A percentile compares a stretch with the other conserved stretches of the same genome.
These are phyloP conservation scores for Hypoxylon sp. DNA, from an alignment of 2,329 filamentous ascomycete species.

Conservation along the genomic window DNA sequence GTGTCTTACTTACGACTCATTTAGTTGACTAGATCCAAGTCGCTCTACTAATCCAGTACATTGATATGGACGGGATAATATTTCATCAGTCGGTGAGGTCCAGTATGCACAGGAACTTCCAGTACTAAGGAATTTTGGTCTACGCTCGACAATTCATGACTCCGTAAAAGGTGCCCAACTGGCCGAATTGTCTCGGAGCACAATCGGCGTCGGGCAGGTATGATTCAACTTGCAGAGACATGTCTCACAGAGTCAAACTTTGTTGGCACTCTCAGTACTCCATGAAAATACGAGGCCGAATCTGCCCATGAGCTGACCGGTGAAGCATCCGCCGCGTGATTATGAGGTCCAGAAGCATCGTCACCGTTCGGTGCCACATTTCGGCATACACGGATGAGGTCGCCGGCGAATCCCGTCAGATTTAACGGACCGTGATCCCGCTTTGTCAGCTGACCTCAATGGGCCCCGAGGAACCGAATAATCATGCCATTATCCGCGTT, in stretches of 20 bases:
- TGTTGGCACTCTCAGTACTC: neutral
- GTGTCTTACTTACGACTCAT: neutral
- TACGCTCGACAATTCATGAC: neutral
- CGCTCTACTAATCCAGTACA: neutral
- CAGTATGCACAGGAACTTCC: neutral
- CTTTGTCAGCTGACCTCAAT: conserved; percentile 35
- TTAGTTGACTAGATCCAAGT: neutral
- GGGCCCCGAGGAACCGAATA: conserved; percentile 29
- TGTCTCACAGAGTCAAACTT: neutral
- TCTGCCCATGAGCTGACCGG: conserved; percentile 11
- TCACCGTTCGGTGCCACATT: conserved; percentile 15
- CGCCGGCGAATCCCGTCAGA: conserved; percentile 39
- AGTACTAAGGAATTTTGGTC: neutral
- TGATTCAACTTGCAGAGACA: conserved; percentile 3
- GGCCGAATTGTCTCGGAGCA: conserved; percentile 1
- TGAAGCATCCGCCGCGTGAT: conserved; percentile 11
- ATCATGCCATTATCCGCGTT: conserved; percentile 38
- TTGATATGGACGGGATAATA: neutral
- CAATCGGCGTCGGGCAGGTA: neutral
- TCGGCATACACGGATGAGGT: conserved; percentile 21
- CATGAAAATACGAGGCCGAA: neutral
- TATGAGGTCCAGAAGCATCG: conserved; percentile 25
- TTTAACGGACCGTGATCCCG: conserved; percentile 35
- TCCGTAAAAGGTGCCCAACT: neutral
- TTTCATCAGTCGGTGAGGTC: neutral